These are phyloP conservation scores for Entelexis paramagnoliae DNA, from an alignment of 1,139 yeast genomes.

Conservation along the genomic window DNA sequence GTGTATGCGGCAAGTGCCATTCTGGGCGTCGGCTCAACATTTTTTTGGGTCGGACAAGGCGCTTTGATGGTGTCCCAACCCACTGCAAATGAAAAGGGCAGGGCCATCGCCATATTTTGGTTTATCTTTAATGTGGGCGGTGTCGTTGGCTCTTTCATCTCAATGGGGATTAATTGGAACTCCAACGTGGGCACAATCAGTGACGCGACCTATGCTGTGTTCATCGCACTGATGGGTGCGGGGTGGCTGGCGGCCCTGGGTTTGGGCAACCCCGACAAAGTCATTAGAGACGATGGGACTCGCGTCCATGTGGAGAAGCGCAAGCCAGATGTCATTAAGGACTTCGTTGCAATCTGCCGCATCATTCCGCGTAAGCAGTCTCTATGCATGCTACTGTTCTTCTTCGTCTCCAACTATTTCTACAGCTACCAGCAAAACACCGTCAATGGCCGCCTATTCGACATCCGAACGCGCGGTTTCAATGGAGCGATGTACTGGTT, in stretches of 20 bases:
- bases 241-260: slow-evolving; percentile 41
- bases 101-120: slow-evolving; percentile 48
- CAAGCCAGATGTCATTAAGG: slow-evolving; percentile 34
- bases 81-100: slow-evolving; percentile 44
- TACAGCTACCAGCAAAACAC: slow-evolving; percentile 54
- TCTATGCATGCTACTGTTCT: slow-evolving; percentile 39
- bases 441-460: slow-evolving; percentile 46
- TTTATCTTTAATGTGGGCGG: slow-evolving; percentile 54
- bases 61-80: slow-evolving; percentile 50
- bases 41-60: slow-evolving; percentile 55
- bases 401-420: slow-evolving; percentile 56
- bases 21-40: slow-evolving; percentile 48
- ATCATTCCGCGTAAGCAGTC: slow-evolving; percentile 34
- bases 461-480: slow-evolving; percentile 48
- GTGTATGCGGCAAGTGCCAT: slow-evolving; percentile 52
- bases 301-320: slow-evolving; percentile 38
- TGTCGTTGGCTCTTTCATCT: slow-evolving; percentile 48
- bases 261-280: slow-evolving; percentile 44
- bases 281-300: slow-evolving; percentile 44
- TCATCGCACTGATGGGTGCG: slow-evolving; percentile 43
- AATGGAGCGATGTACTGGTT: slow-evolving; percentile 53
- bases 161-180: slow-evolving; percentile 40
- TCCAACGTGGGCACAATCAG: slow-evolving; percentile 33
- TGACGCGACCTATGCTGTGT: slow-evolving; percentile 49
- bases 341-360: slow-evolving; percentile 36